These are phyloP conservation scores for Tricholoma saponaceum DNA, from an alignment of 768 basidiomycete genomes.

Conservation along the genomic window DNA sequence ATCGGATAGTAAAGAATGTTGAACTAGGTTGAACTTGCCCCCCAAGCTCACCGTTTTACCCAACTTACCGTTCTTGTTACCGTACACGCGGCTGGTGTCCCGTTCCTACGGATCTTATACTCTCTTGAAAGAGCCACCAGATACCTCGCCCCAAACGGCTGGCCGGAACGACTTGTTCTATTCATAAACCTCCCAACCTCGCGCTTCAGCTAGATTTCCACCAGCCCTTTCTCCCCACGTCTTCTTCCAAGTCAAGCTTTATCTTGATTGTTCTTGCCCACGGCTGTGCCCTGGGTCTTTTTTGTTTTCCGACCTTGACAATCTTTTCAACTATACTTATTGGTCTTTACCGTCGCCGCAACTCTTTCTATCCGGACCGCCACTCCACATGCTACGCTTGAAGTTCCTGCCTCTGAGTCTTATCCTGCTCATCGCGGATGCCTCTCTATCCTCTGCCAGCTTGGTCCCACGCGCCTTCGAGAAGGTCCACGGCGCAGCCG, in stretches of 20 bases:
- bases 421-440: conserved; percentile 30
- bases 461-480: conserved; percentile 40
- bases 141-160: conserved; percentile 19
- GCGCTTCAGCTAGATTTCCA: conserved; percentile 11
- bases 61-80: background rate
- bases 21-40: background rate
- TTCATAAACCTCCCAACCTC: conserved; percentile 15
- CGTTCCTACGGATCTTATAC: background rate
- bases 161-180: conserved; percentile 18
- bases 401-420: conserved; percentile 31
- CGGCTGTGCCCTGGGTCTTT: conserved; percentile 21
- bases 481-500: conserved; percentile 49
- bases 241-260: conserved; percentile 5
- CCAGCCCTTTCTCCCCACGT: conserved; percentile 4
- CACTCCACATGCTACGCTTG: conserved; percentile 18
- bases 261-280: conserved; percentile 12
- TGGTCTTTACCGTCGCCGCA: conserved; percentile 11
- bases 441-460: conserved; percentile 21
- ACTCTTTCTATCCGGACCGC: conserved; percentile 2
- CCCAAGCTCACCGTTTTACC: background rate
- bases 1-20: background rate
- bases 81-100: conserved; percentile 14
- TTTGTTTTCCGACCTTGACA: conserved; percentile 13
- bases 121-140: conserved; percentile 4
- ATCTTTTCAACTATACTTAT: conserved; percentile 14